Evolutionary conservation across 163 green algal genomes (phyloP), one percentile per base, ranked within the genome.

Genomic region (Chlamydomonas reinhardtii): DNA sequence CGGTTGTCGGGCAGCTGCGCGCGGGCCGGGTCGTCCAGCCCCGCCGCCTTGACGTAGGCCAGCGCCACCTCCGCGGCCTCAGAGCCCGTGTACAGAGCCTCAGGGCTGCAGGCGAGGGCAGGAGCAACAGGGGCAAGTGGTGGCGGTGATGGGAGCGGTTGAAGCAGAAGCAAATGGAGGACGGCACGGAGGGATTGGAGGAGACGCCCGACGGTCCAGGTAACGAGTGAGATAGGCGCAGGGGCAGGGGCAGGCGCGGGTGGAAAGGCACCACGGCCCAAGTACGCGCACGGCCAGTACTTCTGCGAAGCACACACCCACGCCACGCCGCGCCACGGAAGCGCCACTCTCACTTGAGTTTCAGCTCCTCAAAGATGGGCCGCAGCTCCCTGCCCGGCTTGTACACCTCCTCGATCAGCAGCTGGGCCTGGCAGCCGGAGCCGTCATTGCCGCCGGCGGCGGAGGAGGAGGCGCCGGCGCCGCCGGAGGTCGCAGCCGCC

Each of bases 21-120:
- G 48, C 48, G 48, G 6, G 48, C 48, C 11, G 48, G 48, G 48
- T 56, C 48, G 32, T 92, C 90, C 65, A 95, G 84, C 17, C 86
- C 70, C 24, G 91, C 91, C 4, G 48, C 32, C 83, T 88, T 91
- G 25, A 89, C 92, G 78, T 94, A 95, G 12, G 69, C 88, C 77
- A 93, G 92, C 25, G 68, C 89, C 39, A 89, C 86, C 20, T 94
- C 88, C 14, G 52, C 72, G 1, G 80, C 80, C 34, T 90, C 83
- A 31, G 68, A 1, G 2, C 69, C 79, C 25, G 22, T 83, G 83
- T 93, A 91, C n/a, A 76, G 62, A 24, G 34, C 82, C 52, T 91
- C 89, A 2, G 70, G 22, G 34, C 81, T 87, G 54, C n/a, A 29
- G 43, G 34, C 0, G 2, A 32, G 59, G 59, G 59, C 0, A 29